Base-by-base conservation (phyloP, 148 eudicot genomes). In the Diospyros kaki region DNA sequence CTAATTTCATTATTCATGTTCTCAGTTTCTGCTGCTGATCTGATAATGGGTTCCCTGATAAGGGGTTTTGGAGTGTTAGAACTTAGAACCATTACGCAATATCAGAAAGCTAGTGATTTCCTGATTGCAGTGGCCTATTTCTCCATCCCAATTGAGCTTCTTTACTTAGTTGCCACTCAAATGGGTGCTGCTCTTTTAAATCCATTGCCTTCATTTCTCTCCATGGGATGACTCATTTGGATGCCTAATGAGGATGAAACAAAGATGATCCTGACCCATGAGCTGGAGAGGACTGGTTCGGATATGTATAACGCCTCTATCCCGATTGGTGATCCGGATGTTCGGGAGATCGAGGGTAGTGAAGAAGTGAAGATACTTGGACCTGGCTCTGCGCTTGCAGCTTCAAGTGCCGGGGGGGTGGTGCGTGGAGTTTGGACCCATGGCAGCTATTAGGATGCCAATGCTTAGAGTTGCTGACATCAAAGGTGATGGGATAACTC, bases 221-320 rank as follows among this genome's bases (percentile, higher is more conserved):
- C 39, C 92, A 97, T 82, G 98, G 98, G 38, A 84, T 90, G 89
- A 94, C 98, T 17, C 98, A 94, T 92, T 83, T 94, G 98, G 98
- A 92, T 94, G 98, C 98, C 97, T 2, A 87, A 92, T 70, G 86
- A 82, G 76, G 81, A 75, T n/a, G 84, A 79, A 56, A 92, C 93
- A 0, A 88, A 89, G 72, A 86, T 94, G 88, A 89, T 83, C 46
- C 76, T 92, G 60, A 90, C 97, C 54, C 96, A 92, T 63, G 91
- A 89, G 58, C 78, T 87, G 56, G 85, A 83, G 82, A 79, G 78
- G 1, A 72, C 81, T 45, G 78, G 69, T 61, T 76, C 86, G 7
- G 78, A 59, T 42, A 58, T 18, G n/a, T 58, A 60, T 54, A 66
- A 53, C 46, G 71, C 76, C 5, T 73, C 77, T 4, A 84, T 94